Evolutionary conservation across 2,329 filamentous ascomycete species (phyloP), one percentile per base, ranked within the genome.

Genomic region (Xenoacremonium recifei): DNA sequence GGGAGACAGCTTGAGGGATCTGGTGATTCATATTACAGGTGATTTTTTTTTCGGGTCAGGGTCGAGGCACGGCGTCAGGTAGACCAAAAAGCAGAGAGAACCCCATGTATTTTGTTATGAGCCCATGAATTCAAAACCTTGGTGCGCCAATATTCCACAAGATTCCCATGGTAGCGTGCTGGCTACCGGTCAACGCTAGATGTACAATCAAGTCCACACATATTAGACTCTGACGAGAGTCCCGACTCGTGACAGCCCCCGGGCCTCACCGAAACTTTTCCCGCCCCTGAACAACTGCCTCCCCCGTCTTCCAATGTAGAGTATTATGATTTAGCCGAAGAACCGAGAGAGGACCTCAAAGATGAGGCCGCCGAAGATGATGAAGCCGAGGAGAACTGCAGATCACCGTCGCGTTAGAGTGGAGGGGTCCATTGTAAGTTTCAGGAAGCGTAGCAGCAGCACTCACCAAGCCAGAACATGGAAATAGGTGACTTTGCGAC

Each of bases 381-480:
- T 67, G 60, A 84, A 84, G 25, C 61, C 79, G 51, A 84, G 76
- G 34, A 84, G 45, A 20, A 57, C 79, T 82, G 37, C 1, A 33
- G 16, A 12, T n/a, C n/a, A n/a, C n/a, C n/a, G n/a, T n/a, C n/a
- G n/a, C n/a, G n/a, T n/a, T n/a, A n/a, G n/a, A n/a, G n/a, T n/a
- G n/a, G n/a, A n/a, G n/a, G n/a, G n/a, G n/a, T n/a, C n/a, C n/a
- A n/a, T n/a, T n/a, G n/a, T n/a, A n/a, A n/a, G n/a, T n/a, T n/a
- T n/a, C n/a, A n/a, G n/a, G n/a, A n/a, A n/a, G n/a, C n/a, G n/a
- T 34, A n/a, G 32, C 10, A 32, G 29, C 10, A 15, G 6, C n/a
- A 67, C 72, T 50, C 71, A 85, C 82, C 70, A 23, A 86, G 65
- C 79, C 79, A 83, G 50, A 84, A 59, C n/a, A 76, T 72, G 21